A percentile compares a stretch with the other conserved stretches of the same genome.
Evolutionary conservation across 495 filamentous ascomycete species (phyloP).

Genomic region (Copromyces sp.): DNA sequence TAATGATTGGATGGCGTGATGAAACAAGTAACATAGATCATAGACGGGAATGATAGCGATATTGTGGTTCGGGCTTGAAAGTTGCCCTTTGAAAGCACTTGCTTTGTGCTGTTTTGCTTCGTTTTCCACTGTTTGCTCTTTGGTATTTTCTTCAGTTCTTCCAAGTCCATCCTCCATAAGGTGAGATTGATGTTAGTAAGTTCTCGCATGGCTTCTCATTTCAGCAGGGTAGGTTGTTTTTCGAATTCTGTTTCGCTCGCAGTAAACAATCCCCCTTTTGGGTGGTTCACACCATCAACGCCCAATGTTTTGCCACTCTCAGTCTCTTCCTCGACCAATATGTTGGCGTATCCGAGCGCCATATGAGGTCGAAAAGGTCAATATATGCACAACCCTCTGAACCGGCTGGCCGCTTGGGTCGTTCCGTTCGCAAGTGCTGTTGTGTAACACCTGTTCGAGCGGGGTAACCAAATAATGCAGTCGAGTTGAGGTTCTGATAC

Average conservation of each 20-base stretch:
- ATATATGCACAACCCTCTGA: not conserved
- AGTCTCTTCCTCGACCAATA: not conserved
- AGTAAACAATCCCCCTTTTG: not conserved
- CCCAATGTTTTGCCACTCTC: not conserved
- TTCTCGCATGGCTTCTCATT: not conserved
- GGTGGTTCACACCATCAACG: not conserved
- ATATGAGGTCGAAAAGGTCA: not conserved
- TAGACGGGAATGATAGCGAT: conserved; percentile 2
- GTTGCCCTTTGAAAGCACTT: not conserved
- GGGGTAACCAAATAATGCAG: not conserved
- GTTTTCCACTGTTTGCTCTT: not conserved
- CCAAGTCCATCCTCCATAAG: not conserved
- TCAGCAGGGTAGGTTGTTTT: not conserved
- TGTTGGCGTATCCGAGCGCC: not conserved
- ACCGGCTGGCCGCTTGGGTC: not conserved
- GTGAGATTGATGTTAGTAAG: not conserved
- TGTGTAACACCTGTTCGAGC: not conserved
- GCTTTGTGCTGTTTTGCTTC: not conserved
- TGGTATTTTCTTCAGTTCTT: not conserved
- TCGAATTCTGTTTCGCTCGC: not conserved
- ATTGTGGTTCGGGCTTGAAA: not conserved
- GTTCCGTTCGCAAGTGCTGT: not conserved
- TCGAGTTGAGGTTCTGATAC: not conserved
- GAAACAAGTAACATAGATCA: conserved; percentile 8
- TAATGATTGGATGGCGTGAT: conserved; percentile 1